Evolutionary conservation across 495 filamentous ascomycete species (phyloP).

Genomic region (Aspergillus kassunensis): DNA sequence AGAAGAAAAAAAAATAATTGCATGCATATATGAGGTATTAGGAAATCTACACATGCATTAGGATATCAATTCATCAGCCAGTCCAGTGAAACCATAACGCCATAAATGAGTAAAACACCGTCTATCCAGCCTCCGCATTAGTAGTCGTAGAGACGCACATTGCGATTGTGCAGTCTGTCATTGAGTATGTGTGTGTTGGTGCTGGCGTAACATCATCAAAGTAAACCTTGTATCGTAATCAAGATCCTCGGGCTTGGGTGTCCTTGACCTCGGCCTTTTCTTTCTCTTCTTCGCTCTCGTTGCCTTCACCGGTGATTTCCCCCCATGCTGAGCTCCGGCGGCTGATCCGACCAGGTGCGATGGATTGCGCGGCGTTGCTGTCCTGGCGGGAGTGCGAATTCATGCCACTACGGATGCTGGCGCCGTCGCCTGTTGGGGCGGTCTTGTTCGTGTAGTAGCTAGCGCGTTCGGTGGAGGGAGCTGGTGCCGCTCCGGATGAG

Average conservation of each 20-base stretch:
- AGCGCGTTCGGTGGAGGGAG: conserved; percentile 67
- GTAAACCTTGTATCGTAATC: background rate
- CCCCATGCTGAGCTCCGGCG: conserved; percentile 63
- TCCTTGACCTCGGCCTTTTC: background rate
- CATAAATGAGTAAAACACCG: background rate
- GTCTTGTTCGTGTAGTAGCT: conserved; percentile 76
- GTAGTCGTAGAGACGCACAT: background rate
- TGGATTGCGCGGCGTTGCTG: conserved; percentile 55
- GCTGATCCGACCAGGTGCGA: conserved; percentile 47
- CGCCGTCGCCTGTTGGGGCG: conserved; percentile 57
- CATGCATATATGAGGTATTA: too few relatives aligned
- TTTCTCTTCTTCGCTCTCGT: conserved; percentile 22
- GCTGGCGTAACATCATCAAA: background rate
- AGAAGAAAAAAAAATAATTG: background rate
- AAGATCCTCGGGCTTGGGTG: background rate
- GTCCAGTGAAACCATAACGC: background rate
- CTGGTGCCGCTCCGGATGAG: conserved; percentile 63
- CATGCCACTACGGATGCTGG: conserved; percentile 73
- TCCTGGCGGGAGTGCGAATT: conserved; percentile 76
- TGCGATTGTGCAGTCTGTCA: background rate
- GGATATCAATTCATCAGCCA: background rate
- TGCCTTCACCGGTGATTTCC: conserved; percentile 49
- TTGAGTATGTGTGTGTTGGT: background rate
- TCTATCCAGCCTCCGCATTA: background rate
- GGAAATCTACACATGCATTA: too few relatives aligned